A percentile compares a stretch with the other conserved stretches of the same genome.
phyloP scores from a whole-genome alignment of 345 rosid genomes.

The Carallia brachiata region DNA sequence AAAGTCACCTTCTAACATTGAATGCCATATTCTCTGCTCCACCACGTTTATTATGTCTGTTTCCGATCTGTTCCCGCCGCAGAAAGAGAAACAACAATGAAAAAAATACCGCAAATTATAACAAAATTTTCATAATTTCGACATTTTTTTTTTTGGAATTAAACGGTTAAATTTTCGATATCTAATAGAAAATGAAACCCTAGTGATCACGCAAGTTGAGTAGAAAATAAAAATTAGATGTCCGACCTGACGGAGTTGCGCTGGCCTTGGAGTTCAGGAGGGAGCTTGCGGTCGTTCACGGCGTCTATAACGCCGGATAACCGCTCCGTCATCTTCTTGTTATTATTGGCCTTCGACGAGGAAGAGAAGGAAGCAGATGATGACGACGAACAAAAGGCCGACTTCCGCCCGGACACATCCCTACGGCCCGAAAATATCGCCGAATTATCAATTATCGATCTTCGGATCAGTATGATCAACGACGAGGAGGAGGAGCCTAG shows the following conservation, averaged over 20 bases:
- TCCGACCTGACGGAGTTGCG: slow-evolving; percentile 63
- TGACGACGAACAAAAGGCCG: slow-evolving; percentile 35
- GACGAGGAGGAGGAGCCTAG: slow-evolving; percentile 23
- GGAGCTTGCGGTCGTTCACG: slow-evolving; percentile 80
- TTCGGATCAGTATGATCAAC: neutral
- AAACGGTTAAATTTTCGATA: too few relatives aligned
- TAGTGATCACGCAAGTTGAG: too few relatives aligned
- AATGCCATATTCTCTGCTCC: slow-evolving; percentile 94
- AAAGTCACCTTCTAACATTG: slow-evolving; percentile 94
- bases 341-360: slow-evolving; percentile 33
- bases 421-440: slow-evolving; percentile 8
- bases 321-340: slow-evolving; percentile 56
- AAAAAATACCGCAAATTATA: too few relatives aligned
- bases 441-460: slow-evolving; percentile 13
- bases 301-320: slow-evolving; percentile 66
- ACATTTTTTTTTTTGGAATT: neutral
- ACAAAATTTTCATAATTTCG: neutral
- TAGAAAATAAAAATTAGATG: neutral
- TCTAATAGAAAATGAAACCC: too few relatives aligned
- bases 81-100: too few relatives aligned
- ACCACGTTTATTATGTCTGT: slow-evolving; percentile 79
- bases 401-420: slow-evolving; percentile 21
- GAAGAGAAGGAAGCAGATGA: slow-evolving; percentile 28
- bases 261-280: slow-evolving; percentile 86
- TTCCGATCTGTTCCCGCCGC: slow-evolving; percentile 55